These are phyloP conservation scores for Excoecaria cochinchinensis DNA, from an alignment of 345 rosid genomes.

Conservation along the genomic window DNA sequence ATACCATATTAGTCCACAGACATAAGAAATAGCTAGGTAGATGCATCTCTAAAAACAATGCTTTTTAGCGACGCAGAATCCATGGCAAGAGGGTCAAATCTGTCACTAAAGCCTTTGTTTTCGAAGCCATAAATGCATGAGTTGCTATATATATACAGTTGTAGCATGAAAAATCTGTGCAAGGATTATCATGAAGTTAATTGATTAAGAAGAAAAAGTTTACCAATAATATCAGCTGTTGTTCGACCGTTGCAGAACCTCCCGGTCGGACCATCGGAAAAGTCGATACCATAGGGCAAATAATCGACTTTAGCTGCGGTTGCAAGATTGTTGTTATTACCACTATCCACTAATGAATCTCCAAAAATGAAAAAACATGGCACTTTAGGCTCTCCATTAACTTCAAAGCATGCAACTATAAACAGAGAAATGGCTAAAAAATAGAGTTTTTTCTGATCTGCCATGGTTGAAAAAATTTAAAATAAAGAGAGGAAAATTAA, in stretches of 20 bases:
- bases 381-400: slow-evolving; percentile 4
- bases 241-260: slow-evolving; percentile 24
- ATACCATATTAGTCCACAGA: background rate
- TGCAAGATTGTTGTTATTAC: slow-evolving; percentile 17
- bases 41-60: too few species aligned
- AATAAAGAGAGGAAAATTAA: too few species aligned
- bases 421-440: background rate
- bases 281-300: slow-evolving; percentile 15
- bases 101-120: too few species aligned
- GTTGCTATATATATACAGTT: too few species aligned
- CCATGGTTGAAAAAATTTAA: too few species aligned
- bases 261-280: slow-evolving; percentile 19
- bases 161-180: too few species aligned
- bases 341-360: slow-evolving; percentile 22
- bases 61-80: too few species aligned
- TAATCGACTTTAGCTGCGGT: slow-evolving; percentile 19
- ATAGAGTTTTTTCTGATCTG: background rate
- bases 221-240: slow-evolving; percentile 12
- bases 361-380: slow-evolving; percentile 26
- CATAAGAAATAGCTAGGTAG: background rate
- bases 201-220: background rate
- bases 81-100: too few species aligned
- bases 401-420: background rate
- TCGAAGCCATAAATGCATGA: too few species aligned
- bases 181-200: background rate